These are phyloP conservation scores for Phytophthora sp. DNA, from an alignment of 352 stramenopile genomes.

Conservation along the genomic window DNA sequence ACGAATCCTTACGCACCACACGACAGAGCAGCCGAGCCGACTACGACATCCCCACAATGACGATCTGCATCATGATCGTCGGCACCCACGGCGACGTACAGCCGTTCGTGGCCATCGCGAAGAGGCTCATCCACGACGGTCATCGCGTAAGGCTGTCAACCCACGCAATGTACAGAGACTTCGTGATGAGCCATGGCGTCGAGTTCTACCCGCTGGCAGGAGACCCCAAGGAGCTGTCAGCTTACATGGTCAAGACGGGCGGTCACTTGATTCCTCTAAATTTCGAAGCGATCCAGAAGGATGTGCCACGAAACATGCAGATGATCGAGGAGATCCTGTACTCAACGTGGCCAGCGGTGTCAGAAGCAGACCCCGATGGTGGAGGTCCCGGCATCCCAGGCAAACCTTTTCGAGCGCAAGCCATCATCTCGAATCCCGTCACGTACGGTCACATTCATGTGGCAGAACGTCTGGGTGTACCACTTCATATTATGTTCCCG, in stretches of 20 bases:
- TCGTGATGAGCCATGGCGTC: constrained; percentile 74
- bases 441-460: constrained; percentile 94
- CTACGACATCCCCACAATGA: constrained; percentile 55
- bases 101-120: constrained; percentile 88
- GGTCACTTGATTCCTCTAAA: constrained; percentile 78
- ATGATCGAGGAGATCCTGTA: constrained; percentile 92
- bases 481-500: constrained; percentile 95
- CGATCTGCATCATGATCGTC: constrained; percentile 92
- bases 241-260: constrained; percentile 93
- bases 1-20: constrained; percentile 22
- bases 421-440: constrained; percentile 95
- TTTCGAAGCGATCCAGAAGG: constrained; percentile 60
- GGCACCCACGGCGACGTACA: constrained; percentile 88
- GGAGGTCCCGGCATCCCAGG: constrained; percentile 46
- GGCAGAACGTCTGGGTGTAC: constrained; percentile 90
- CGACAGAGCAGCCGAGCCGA: constrained; percentile 26
- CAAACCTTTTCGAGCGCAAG: constrained; percentile 84
- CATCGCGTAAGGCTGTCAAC: constrained; percentile 93
- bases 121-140: constrained; percentile 79
- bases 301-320: constrained; percentile 84
- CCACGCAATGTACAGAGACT: constrained; percentile 88
- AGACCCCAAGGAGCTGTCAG: constrained; percentile 76
- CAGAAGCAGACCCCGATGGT: constrained; percentile 78
- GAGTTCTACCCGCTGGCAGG: constrained; percentile 84
- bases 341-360: constrained; percentile 90